phyloP scores from a whole-genome alignment of 2,329 filamentous ascomycete genomes.

The Fusarium tupiense region DNA sequence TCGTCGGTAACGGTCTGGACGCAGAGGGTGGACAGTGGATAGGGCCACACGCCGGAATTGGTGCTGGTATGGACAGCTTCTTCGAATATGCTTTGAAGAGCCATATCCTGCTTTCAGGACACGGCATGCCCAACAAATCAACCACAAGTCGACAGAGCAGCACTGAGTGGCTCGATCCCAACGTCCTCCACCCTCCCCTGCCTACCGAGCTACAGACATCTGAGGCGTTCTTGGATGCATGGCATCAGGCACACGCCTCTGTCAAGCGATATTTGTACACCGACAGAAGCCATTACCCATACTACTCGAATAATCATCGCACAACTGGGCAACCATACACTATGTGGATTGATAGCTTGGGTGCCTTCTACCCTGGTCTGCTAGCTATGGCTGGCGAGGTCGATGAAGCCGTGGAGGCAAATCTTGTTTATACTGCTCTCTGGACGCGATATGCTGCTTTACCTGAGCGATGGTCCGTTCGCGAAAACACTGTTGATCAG shows the following conservation, averaged over 20 bases:
- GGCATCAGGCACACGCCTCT: constrained; percentile 85
- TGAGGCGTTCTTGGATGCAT: constrained; percentile 81
- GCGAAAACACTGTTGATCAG: constrained; percentile 83
- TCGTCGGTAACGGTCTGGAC: constrained; percentile 92
- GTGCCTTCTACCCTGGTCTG: constrained; percentile 93
- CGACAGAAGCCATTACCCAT: constrained; percentile 79
- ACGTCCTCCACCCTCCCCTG: constrained; percentile 68
- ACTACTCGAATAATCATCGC: constrained; percentile 91
- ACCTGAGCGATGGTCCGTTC: constrained; percentile 92
- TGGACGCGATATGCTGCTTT: constrained; percentile 96
- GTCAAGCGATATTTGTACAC: constrained; percentile 94
- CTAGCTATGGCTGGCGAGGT: constrained; percentile 87
- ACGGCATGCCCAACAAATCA: constrained; percentile 64
- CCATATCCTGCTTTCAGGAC: constrained; percentile 86
- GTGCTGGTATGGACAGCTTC: constrained; percentile 96
- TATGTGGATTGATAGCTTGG: constrained; percentile 95
- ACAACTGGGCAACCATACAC: constrained; percentile 87
- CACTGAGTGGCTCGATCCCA: constrained; percentile 68
- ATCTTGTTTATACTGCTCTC: constrained; percentile 88
- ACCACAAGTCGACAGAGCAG: constrained; percentile 53
- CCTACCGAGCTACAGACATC: constrained; percentile 74
- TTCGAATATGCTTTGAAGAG: constrained; percentile 98
- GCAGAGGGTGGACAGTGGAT: constrained; percentile 92
- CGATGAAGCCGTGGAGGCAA: constrained; percentile 89
- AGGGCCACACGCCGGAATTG: constrained; percentile 89